These are phyloP conservation scores for Diddensiella caesifluorescens DNA, from an alignment of 805 yeast genomes.

Conservation along the genomic window DNA sequence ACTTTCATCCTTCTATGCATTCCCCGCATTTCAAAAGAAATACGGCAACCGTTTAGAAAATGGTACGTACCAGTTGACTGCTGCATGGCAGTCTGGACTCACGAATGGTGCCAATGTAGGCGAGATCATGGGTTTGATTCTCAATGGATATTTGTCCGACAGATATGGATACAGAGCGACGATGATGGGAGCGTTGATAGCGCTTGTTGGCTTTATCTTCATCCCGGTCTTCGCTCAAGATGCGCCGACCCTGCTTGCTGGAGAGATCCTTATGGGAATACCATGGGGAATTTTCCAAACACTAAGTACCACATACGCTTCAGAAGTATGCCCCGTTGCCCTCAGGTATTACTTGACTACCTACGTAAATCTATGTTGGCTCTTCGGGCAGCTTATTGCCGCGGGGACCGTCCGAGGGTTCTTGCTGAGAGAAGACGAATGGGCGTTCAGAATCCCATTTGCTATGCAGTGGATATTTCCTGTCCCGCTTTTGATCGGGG, in stretches of 20 bases:
- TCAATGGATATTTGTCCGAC: slow-evolving; percentile 45
- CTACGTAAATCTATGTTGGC: slow-evolving; percentile 49
- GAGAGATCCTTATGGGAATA: slow-evolving; percentile 34
- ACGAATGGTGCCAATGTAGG: slow-evolving; percentile 30
- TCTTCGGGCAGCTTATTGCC: slow-evolving; percentile 50
- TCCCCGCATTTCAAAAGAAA: slow-evolving; percentile 38
- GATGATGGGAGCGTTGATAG: slow-evolving; percentile 34
- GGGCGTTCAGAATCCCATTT: slow-evolving; percentile 49
- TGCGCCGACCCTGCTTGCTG: slow-evolving; percentile 32
- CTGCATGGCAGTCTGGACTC: slow-evolving; percentile 10
- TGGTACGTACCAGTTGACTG: slow-evolving; percentile 6
- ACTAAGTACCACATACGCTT: slow-evolving; percentile 46
- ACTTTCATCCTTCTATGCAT: slow-evolving; percentile 39
- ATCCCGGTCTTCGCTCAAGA: slow-evolving; percentile 42
- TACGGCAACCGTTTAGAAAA: slow-evolving; percentile 31
- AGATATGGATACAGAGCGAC: slow-evolving; percentile 43
- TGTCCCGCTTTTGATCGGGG: slow-evolving; percentile 37
- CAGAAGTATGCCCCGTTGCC: slow-evolving; percentile 50
- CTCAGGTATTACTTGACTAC: slow-evolving; percentile 48
- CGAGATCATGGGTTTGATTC: slow-evolving; percentile 39
- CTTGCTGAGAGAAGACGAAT: slow-evolving; percentile 23
- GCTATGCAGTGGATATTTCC: slow-evolving; percentile 61
- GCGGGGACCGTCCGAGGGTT: slow-evolving; percentile 43
- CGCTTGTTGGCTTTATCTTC: slow-evolving; percentile 38
- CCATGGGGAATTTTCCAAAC: slow-evolving; percentile 52